Percentiles rank a stretch among this genome's conserved stretches.
phyloP scores from a whole-genome alignment of 805 yeast genomes.

The Monosporozyma siamensis region DNA sequence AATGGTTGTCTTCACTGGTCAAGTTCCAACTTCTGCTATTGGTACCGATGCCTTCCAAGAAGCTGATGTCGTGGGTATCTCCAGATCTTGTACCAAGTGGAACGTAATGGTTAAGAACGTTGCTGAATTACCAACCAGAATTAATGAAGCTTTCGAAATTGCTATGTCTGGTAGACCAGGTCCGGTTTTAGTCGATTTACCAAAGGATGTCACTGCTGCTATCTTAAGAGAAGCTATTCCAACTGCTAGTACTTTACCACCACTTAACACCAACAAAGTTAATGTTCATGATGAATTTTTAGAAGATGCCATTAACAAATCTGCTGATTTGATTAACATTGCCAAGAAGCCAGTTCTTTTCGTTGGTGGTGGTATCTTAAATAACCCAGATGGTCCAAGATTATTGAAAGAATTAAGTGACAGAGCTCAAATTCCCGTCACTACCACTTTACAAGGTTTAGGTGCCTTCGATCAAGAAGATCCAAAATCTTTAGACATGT shows the following conservation, averaged over 20 bases:
- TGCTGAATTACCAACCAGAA: conserved; percentile 88
- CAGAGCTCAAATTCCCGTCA: conserved; percentile 88
- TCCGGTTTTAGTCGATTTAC: conserved; percentile 94
- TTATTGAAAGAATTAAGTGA: conserved; percentile 77
- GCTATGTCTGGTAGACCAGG: conserved; percentile 97
- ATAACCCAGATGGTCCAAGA: conserved; percentile 70
- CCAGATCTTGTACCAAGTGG: conserved; percentile 98
- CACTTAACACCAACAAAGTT: conserved; percentile 58
- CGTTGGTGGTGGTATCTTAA: conserved; percentile 86
- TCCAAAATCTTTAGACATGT: conserved; percentile 85
- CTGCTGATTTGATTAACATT: conserved; percentile 68
- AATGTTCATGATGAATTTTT: conserved; percentile 67
- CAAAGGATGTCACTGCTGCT: conserved; percentile 96
- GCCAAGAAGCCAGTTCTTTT: conserved; percentile 86
- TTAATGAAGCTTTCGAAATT: conserved; percentile 96
- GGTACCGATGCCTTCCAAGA: conserved; percentile 99
- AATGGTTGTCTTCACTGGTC: conserved; percentile 92
- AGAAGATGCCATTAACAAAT: conserved; percentile 58
- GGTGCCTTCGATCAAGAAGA: conserved; percentile 93
- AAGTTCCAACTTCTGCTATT: conserved; percentile 90
- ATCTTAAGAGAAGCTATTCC: conserved; percentile 84
- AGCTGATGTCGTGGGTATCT: conserved; percentile 95
- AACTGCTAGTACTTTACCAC: conserved; percentile 63
- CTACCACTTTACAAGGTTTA: conserved; percentile 88
- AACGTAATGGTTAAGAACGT: conserved; percentile 96